Conservation (phyloP, 2,329 filamentous ascomycete species). For the Curvularia hawaiiensis region DNA sequence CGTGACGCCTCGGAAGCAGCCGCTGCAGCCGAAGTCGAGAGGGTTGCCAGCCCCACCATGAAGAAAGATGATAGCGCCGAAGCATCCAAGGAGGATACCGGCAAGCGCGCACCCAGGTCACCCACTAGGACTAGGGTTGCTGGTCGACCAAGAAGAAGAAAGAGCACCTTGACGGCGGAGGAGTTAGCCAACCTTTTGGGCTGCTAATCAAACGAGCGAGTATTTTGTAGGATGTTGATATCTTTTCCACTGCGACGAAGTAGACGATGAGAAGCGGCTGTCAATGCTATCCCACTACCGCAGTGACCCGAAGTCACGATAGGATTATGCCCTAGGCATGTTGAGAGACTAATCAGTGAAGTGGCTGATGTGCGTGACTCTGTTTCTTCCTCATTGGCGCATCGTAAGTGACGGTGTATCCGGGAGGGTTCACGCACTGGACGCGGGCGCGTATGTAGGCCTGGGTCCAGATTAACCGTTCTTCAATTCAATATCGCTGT, state of each 20-base stretch:
- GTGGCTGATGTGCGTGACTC: constrained; percentile 14
- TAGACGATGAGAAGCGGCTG: constrained; percentile 15
- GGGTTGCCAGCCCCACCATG: constrained; percentile 9
- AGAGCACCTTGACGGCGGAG: constrained; percentile 77
- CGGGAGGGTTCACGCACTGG: constrained; percentile 12
- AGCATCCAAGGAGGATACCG: constrained; percentile 26
- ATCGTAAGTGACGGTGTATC: constrained; percentile 15
- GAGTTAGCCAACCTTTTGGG: constrained; percentile 64
- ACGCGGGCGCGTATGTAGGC: constrained; percentile 20
- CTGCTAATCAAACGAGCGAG: constrained; percentile 17
- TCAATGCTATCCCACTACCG: constrained; percentile 5
- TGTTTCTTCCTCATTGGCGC: constrained; percentile 10
- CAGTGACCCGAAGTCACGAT: constrained; percentile 6
- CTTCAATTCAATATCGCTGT: not conserved
- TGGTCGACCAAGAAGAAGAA: constrained; percentile 66
- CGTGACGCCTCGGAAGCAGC: constrained; percentile 52
- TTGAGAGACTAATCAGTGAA: constrained; percentile 12
- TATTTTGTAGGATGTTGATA: constrained; percentile 8
- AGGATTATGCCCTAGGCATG: constrained; percentile 5
- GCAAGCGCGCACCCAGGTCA: constrained; percentile 34
- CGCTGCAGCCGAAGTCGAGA: constrained; percentile 27
- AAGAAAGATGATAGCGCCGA: constrained; percentile 27
- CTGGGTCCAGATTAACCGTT: constrained; percentile 4
- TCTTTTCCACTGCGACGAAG: constrained; percentile 9
- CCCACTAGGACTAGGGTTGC: constrained; percentile 55